Percentiles rank a stretch among this genome's conserved stretches.
phyloP scores from a whole-genome alignment of 129 eudicot species.

The carrot (Daucus carota) region DNA sequence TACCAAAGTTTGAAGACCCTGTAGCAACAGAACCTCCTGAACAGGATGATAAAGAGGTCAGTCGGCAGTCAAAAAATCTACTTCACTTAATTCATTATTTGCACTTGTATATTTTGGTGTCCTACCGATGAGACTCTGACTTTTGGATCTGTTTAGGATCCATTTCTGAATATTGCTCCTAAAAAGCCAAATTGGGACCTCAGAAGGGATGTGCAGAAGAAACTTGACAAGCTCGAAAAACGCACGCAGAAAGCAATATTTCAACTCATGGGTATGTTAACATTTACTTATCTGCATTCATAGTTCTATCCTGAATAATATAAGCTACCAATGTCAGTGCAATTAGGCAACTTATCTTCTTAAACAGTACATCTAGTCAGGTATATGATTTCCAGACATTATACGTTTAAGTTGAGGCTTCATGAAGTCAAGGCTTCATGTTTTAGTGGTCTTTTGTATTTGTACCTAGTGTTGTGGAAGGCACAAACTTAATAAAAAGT shows the following conservation, averaged over 20 bases:
- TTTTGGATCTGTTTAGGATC: conserved; percentile 45
- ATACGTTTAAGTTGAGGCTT: neutral
- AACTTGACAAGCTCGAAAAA: conserved; percentile 88
- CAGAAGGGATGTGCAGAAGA: conserved; percentile 93
- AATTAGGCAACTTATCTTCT: neutral
- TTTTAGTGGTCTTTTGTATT: neutral
- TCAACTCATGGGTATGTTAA: conserved; percentile 62
- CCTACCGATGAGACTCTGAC: neutral
- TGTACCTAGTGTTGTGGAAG: neutral
- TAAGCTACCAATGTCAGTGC: neutral
- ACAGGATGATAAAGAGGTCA: conserved; percentile 78
- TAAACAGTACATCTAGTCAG: neutral
- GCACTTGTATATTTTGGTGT: neutral
- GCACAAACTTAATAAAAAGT: neutral
- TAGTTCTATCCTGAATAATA: neutral
- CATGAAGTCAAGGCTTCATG: neutral
- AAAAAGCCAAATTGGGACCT: conserved; percentile 98
- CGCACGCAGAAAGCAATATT: conserved; percentile 83
- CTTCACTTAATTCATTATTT: neutral
- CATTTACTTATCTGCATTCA: neutral
- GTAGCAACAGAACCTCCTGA: conserved; percentile 54
- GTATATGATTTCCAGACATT: neutral
- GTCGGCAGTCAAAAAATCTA: neutral
- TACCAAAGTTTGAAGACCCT: conserved; percentile 96
- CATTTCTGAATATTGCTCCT: conserved; percentile 93